A percentile compares a stretch with the other conserved stretches of the same genome.
These are phyloP conservation scores for Actinomucor elegans DNA, from an alignment of 371 early-diverging fungal species.

Conservation along the genomic window DNA sequence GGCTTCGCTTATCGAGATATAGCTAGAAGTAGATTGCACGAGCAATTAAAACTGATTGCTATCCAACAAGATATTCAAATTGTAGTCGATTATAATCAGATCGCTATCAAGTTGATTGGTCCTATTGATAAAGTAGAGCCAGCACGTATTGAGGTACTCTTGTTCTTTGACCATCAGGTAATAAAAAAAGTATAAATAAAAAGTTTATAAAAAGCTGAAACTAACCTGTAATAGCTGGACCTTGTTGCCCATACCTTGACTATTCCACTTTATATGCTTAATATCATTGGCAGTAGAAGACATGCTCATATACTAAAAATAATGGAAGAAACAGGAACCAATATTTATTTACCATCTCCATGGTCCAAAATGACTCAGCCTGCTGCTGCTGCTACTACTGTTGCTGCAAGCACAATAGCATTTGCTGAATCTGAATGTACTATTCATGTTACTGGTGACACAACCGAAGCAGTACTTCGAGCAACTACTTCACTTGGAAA, in stretches of 20 bases:
- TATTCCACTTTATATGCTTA: constrained; percentile 13
- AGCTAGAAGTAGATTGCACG: constrained; percentile 15
- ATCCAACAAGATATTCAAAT: constrained; percentile 11
- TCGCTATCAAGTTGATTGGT: constrained; percentile 9
- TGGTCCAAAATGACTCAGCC: constrained; percentile 13
- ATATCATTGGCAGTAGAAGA: constrained; percentile 14
- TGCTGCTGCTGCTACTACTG: background rate
- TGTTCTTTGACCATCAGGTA: constrained; percentile 19
- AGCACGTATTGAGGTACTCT: constrained; percentile 14
- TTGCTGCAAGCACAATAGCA: background rate
- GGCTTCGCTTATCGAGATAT: constrained; percentile 15
- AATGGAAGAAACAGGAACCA: constrained; percentile 66
- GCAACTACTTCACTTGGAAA: constrained; percentile 16
- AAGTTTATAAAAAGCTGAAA: background rate
- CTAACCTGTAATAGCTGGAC: constrained; percentile 3
- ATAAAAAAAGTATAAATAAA: background rate
- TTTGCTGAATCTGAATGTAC: constrained; percentile 11
- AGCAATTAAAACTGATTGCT: constrained; percentile 13
- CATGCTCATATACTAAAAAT: constrained; percentile 44
- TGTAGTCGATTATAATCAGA: constrained; percentile 15
- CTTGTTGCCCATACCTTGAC: constrained; percentile 2
- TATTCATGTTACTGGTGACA: constrained; percentile 19
- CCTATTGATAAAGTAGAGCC: constrained; percentile 13
- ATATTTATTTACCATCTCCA: constrained; percentile 62
- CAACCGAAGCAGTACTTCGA: constrained; percentile 15